Percentiles rank a stretch among this genome's conserved stretches.
phyloP scores from a whole-genome alignment of 805 yeast species.

The Jamesozyma jinghongensis region DNA sequence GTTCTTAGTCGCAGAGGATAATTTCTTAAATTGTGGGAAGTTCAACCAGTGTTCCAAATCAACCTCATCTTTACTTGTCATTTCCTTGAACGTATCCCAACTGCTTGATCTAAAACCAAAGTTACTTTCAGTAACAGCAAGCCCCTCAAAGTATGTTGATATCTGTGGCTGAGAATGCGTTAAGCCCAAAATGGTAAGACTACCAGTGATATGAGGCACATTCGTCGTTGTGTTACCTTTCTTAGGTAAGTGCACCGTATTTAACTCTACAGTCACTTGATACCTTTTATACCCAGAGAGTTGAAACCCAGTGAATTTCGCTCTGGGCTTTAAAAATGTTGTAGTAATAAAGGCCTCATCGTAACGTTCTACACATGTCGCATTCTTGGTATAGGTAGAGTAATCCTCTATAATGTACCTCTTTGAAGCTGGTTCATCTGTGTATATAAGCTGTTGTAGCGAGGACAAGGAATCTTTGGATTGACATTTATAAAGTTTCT shows the following conservation, averaged over 20 bases:
- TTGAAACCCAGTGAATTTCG: conserved; percentile 30
- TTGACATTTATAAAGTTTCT: conserved; percentile 13
- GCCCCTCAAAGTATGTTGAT: conserved; percentile 60
- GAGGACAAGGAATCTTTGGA: conserved; percentile 22
- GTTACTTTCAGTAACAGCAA: conserved; percentile 18
- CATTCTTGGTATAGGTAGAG: conserved; percentile 2
- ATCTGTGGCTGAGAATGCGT: conserved; percentile 61
- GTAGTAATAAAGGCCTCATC: conserved; percentile 2
- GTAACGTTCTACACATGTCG: background rate
- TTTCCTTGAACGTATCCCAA: conserved; percentile 31
- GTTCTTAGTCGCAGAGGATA: conserved; percentile 8
- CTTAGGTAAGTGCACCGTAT: conserved; percentile 43
- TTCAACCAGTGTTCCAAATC: conserved; percentile 63
- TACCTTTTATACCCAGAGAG: conserved; percentile 30
- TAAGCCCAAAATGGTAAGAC: conserved; percentile 56
- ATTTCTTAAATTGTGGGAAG: conserved; percentile 38
- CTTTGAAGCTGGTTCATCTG: conserved; percentile 1
- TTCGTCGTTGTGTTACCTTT: background rate
- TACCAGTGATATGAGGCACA: conserved; percentile 43
- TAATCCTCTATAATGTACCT: conserved; percentile 11
- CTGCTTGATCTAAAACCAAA: conserved; percentile 25
- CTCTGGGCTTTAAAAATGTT: conserved; percentile 22
- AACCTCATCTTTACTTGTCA: conserved; percentile 54
- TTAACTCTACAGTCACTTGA: conserved; percentile 48
- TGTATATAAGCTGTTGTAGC: conserved; percentile 5